These are phyloP conservation scores for Calendula officinalis DNA, from an alignment of 129 eudicot genomes.

Conservation along the genomic window DNA sequence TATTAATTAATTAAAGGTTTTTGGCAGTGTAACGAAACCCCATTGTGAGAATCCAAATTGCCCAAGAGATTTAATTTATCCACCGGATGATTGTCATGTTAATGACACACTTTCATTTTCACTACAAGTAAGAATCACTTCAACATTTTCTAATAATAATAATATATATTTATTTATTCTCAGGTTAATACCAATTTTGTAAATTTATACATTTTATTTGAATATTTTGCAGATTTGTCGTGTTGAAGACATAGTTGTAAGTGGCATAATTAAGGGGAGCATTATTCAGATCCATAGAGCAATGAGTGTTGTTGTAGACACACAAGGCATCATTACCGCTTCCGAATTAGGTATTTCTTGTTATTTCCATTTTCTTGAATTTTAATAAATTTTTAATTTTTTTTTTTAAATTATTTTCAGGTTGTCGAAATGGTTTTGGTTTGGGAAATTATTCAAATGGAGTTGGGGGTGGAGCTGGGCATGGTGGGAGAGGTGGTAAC, in stretches of 20 bases:
- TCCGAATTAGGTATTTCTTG: constrained; percentile 68
- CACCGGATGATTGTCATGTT: constrained; percentile 92
- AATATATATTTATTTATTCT: not conserved
- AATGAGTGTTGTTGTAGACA: constrained; percentile 60
- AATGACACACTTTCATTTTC: constrained; percentile 83
- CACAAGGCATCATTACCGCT: constrained; percentile 64
- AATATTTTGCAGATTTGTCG: constrained; percentile 64
- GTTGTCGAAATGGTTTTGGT: constrained; percentile 81
- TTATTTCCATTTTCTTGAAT: not conserved
- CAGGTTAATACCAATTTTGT: not conserved
- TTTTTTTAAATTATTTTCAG: constrained; percentile 31
- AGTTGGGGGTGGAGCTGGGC: constrained; percentile 96
- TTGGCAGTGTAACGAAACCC: constrained; percentile 63
- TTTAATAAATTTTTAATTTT: not conserved
- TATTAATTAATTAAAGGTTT: constrained; percentile 15
- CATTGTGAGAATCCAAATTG: constrained; percentile 72
- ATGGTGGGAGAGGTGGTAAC: constrained; percentile 86
- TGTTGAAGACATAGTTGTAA: constrained; percentile 79
- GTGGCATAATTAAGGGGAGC: constrained; percentile 72
- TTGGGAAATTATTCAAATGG: constrained; percentile 81
- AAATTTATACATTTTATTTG: constrained; percentile 3
- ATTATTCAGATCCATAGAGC: constrained; percentile 85
- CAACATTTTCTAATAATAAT: not conserved
- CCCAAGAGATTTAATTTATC: constrained; percentile 77
- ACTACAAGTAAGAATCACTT: constrained; percentile 55